A percentile compares a stretch with the other conserved stretches of the same genome.
Conservation (phyloP, 2,329 filamentous ascomycete genomes). For the Calonectria hongkongensis region DNA sequence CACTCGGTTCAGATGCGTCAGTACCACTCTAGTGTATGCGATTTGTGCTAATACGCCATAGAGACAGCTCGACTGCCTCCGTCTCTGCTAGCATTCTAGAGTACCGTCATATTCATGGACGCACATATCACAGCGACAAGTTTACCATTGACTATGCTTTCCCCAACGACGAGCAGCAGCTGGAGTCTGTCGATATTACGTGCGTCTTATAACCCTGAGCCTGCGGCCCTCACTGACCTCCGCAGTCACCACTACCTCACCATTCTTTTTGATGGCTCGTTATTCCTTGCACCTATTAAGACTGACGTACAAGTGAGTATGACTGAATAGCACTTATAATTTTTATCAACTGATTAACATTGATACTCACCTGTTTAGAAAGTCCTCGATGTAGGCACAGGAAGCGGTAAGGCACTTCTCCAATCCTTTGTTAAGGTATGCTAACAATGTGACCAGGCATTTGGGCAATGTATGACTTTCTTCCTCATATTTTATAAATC, state of each 20-base stretch:
- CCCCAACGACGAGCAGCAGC: conserved; percentile 52
- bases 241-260: conserved; percentile 51
- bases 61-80: conserved; percentile 51
- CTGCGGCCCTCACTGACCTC: neutral
- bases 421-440: neutral
- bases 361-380: conserved; percentile 33
- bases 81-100: conserved; percentile 50
- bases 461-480: conserved; percentile 48
- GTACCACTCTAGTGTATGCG: neutral
- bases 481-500: neutral
- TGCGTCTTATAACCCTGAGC: neutral
- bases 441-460: conserved; percentile 42
- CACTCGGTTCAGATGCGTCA: conserved; percentile 12
- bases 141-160: conserved; percentile 51
- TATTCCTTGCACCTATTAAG: conserved; percentile 49
- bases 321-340: neutral
- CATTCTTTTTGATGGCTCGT: conserved; percentile 39
- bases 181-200: conserved; percentile 52
- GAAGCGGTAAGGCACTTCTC: conserved; percentile 35
- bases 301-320: conserved; percentile 44
- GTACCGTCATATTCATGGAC: conserved; percentile 50
- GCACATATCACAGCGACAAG: conserved; percentile 51
- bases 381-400: conserved; percentile 52
- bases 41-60: conserved; percentile 13
- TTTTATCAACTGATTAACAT: neutral